A percentile compares a stretch with the other conserved stretches of the same genome.
phyloP scores from a whole-genome alignment of 306 rosid species.

The Amphicarpaea edgeworthii region DNA sequence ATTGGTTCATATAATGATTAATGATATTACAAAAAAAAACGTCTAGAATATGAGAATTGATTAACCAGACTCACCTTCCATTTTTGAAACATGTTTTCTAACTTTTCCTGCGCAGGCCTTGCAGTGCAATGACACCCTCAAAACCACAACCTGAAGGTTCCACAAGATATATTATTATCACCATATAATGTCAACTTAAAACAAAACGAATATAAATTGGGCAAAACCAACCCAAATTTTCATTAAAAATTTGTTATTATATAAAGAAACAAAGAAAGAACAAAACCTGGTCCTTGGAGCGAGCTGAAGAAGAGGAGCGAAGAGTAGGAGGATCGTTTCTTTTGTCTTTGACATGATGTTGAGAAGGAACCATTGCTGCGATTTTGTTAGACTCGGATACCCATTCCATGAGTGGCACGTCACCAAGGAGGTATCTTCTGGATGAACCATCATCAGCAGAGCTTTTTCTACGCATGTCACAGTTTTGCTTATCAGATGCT shows the following conservation, averaged over 20 bases:
- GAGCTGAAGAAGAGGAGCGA: slow-evolving; percentile 55
- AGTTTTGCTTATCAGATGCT: slow-evolving; percentile 43
- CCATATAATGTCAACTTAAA: neutral
- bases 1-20: neutral
- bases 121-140: slow-evolving; percentile 87
- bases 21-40: neutral
- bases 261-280: slow-evolving; percentile 1
- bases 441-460: slow-evolving; percentile 59
- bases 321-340: slow-evolving; percentile 36
- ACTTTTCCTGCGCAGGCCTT: slow-evolving; percentile 91
- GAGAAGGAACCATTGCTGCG: slow-evolving; percentile 42
- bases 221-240: neutral
- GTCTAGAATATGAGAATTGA: neutral
- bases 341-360: neutral
- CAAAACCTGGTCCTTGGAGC: slow-evolving; percentile 68
- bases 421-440: slow-evolving; percentile 56
- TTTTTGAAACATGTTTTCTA: slow-evolving; percentile 81
- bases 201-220: neutral
- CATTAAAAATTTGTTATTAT: neutral
- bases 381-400: slow-evolving; percentile 51
- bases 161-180: neutral
- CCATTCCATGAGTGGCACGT: slow-evolving; percentile 61
- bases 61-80: slow-evolving; percentile 69
- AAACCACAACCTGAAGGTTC: slow-evolving; percentile 68
- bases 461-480: slow-evolving; percentile 55